Evolutionary conservation across 2,329 filamentous ascomycete species (phyloP), one percentile per base, ranked within the genome.

Genomic region (Xylaria sp.): DNA sequence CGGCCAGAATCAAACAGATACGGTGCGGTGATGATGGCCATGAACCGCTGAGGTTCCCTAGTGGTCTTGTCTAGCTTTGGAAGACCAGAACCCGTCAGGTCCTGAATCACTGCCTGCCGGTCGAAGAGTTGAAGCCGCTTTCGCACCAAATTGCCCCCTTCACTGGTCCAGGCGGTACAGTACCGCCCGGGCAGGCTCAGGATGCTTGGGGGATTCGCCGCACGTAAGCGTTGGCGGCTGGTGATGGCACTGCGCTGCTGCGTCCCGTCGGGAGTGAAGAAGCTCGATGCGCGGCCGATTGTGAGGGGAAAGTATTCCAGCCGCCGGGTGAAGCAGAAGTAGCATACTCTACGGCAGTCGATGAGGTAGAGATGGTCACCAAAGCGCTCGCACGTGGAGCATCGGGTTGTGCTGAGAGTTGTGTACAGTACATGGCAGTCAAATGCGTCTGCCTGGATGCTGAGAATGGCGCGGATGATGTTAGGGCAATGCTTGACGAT

Each of bases 401-500:
- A 58, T 51, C 17, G 11, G 28, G 4, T 43, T 40, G 40, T 47
- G 23, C 8, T 25, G 12, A 60, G 57, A 5, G 40, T 47, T n/a
- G 9, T 42, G 33, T 49, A 54, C 33, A 54, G 57, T 31, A 25
- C 37, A 1, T 17, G 4, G 33, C 53, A 62, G 25, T 51, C 37
- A 52, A 57, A 57, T 2, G 33, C n/a, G 25, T 46, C 25, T 35
- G 53, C 45, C 11, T 57, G 23, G 28, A 62, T 37, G 40, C 52
- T 57, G 15, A 62, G 5, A 53, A 57, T 62, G 33, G 52, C 46
- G 15, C 51, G 51, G 21, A 61, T 19, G 23, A 51, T 37, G 19
- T 61, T 53, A 9, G 59, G 55, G 38, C 31, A 56, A 47, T 61
- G 59, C 59, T 52, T 61, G 25, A 56, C 21, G 23, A 61, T 9